These are phyloP conservation scores for Trichoderma breve DNA, from an alignment of 2,329 filamentous ascomycete species.

Conservation along the genomic window DNA sequence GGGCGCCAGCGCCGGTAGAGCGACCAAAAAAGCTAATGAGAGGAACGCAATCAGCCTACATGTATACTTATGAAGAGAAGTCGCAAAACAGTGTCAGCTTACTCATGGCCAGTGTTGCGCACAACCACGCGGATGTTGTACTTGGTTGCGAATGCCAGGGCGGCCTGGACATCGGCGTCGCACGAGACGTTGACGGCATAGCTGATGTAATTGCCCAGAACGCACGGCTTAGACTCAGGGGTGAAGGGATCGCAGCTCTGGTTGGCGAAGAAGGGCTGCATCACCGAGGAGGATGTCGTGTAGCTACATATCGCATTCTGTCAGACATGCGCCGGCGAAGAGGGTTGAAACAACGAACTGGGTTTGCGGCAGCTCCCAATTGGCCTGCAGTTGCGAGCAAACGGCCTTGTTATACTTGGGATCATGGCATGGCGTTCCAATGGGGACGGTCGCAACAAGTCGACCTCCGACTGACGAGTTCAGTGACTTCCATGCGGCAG, in stretches of 20 bases:
- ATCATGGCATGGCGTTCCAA: conserved; percentile 51
- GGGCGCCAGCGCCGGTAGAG: conserved; percentile 51
- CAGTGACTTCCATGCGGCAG: conserved; percentile 30
- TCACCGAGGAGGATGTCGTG: conserved; percentile 27
- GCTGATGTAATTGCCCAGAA: conserved; percentile 40
- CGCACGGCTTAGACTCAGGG: conserved; percentile 38
- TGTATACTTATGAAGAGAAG: not conserved
- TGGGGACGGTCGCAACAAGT: conserved; percentile 50
- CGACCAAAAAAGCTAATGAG: conserved; percentile 41
- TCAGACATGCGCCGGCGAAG: not conserved
- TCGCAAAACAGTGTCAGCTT: conserved; percentile 24
- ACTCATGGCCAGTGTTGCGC: conserved; percentile 54
- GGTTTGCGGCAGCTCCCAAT: conserved; percentile 48
- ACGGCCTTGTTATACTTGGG: conserved; percentile 43
- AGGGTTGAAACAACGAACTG: conserved; percentile 24
- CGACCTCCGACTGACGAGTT: conserved; percentile 51
- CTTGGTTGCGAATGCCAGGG: conserved; percentile 32
- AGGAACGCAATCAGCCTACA: not conserved
- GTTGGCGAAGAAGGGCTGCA: conserved; percentile 30
- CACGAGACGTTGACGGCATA: conserved; percentile 36
- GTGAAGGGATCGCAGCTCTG: conserved; percentile 36
- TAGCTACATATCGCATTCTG: not conserved
- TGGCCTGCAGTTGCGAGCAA: conserved; percentile 42
- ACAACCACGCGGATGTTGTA: conserved; percentile 50
- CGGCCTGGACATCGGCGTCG: conserved; percentile 33